Percentiles rank a stretch among this genome's conserved stretches.
These are phyloP conservation scores for Mortierella alpina DNA, from an alignment of 192 early-diverging fungal genomes.

Conservation along the genomic window DNA sequence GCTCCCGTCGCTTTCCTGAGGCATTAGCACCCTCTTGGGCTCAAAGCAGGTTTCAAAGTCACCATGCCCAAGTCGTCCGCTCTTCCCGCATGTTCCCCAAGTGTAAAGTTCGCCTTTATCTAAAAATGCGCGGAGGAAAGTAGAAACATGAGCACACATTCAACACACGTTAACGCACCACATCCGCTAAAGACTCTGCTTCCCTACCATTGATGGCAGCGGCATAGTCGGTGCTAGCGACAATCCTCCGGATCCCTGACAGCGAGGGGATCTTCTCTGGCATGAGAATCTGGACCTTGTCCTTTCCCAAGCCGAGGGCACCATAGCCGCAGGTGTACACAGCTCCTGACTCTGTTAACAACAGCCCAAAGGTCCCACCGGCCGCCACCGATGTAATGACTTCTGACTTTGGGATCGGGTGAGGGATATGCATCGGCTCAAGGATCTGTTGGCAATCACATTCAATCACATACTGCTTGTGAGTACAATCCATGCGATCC, in stretches of 20 bases:
- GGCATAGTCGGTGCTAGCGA: constrained; percentile 73
- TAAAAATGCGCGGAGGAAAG: background rate
- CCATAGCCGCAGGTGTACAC: constrained; percentile 78
- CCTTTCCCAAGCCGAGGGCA: constrained; percentile 66
- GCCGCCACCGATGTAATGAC: constrained; percentile 67
- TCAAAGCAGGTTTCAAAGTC: constrained; percentile 35
- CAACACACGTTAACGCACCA: background rate
- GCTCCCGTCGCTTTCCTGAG: constrained; percentile 22
- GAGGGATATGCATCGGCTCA: constrained; percentile 62
- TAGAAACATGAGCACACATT: background rate
- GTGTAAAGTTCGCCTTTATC: constrained; percentile 43
- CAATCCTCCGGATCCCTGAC: constrained; percentile 54
- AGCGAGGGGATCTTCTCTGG: constrained; percentile 56
- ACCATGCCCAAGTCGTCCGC: constrained; percentile 46
- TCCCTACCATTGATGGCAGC: constrained; percentile 61
- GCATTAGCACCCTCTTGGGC: constrained; percentile 31
- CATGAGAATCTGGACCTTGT: constrained; percentile 57
- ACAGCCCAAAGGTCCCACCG: constrained; percentile 70
- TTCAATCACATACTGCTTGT: background rate
- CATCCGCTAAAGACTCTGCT: background rate
- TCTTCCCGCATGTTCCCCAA: constrained; percentile 47
- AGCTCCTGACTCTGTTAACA: constrained; percentile 58
- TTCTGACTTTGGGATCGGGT: constrained; percentile 46
- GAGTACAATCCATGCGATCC: background rate
- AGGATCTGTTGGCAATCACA: constrained; percentile 56